Conservation (phyloP, 495 filamentous ascomycete species). For the Penicillium goetzii region DNA sequence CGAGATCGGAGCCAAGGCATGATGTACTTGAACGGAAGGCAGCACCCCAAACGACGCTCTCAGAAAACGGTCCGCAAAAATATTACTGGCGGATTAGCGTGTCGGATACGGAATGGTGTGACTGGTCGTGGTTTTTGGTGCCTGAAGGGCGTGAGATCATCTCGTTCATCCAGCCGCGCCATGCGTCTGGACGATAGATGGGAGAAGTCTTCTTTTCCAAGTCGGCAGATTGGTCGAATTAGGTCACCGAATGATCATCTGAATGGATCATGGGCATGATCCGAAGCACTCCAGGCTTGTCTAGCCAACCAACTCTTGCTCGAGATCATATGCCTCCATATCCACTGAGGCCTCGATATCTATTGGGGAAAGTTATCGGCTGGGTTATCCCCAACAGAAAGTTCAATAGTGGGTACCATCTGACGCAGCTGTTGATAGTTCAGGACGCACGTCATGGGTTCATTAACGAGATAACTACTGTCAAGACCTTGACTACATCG, state of each 20-base stretch:
- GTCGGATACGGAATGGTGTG: slow-evolving; percentile 14
- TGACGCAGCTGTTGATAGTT: not conserved
- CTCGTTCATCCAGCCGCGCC: not conserved
- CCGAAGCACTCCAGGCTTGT: not conserved
- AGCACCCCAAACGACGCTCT: slow-evolving; percentile 6
- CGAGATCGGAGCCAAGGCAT: slow-evolving; percentile 26
- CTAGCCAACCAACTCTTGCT: not conserved
- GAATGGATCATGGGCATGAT: not conserved
- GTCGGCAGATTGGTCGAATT: not conserved
- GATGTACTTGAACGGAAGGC: not conserved
- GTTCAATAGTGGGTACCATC: not conserved
- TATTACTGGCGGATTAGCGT: slow-evolving; percentile 11
- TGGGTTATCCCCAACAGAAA: not conserved
- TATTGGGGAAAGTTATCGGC: not conserved
- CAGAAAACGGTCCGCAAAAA: slow-evolving; percentile 9
- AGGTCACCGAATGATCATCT: not conserved
- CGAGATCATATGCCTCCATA: not conserved
- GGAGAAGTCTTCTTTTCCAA: not conserved
- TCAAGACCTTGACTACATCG: slow-evolving; percentile 4
- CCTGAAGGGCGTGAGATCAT: slow-evolving; percentile 9
- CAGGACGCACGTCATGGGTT: slow-evolving; percentile 1
- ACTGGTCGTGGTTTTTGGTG: not conserved
- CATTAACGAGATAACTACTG: slow-evolving; percentile 2
- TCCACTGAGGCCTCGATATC: not conserved
- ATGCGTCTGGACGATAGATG: not conserved